These are phyloP conservation scores for Backusella sp. DNA, from an alignment of 192 early-diverging fungal species.

Conservation along the genomic window DNA sequence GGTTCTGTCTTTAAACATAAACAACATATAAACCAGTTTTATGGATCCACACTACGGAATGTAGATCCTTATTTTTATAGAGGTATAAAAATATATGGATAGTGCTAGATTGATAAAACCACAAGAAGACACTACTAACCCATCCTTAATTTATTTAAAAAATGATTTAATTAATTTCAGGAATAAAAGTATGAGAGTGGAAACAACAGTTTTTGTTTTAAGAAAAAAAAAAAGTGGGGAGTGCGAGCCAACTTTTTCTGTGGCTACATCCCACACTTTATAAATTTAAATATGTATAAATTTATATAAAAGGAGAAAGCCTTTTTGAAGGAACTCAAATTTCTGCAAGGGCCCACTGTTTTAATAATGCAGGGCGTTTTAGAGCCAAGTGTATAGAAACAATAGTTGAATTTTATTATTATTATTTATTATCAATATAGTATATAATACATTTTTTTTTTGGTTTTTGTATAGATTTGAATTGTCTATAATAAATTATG, in stretches of 20 bases:
- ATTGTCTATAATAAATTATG: background rate
- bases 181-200: background rate
- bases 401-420: background rate
- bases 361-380: slow-evolving; percentile 3
- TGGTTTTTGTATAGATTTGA: background rate
- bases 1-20: background rate
- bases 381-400: background rate
- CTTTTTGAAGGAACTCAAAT: background rate
- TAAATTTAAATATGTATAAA: slow-evolving; percentile 6
- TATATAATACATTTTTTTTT: background rate
- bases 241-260: background rate
- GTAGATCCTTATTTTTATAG: background rate
- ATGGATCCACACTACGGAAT: background rate
- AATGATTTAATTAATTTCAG: background rate
- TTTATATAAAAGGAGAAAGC: slow-evolving; percentile 2
- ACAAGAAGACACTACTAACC: no score
- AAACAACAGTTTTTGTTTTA: background rate
- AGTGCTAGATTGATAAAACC: no score
- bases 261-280: background rate
- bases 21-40: background rate
- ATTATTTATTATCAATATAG: background rate
- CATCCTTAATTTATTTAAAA: background rate
- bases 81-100: no score
- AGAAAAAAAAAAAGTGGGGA: background rate
- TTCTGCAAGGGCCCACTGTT: background rate